Evolutionary conservation across 495 filamentous ascomycete genomes (phyloP).

Genomic region (Cryomyces minteri): DNA sequence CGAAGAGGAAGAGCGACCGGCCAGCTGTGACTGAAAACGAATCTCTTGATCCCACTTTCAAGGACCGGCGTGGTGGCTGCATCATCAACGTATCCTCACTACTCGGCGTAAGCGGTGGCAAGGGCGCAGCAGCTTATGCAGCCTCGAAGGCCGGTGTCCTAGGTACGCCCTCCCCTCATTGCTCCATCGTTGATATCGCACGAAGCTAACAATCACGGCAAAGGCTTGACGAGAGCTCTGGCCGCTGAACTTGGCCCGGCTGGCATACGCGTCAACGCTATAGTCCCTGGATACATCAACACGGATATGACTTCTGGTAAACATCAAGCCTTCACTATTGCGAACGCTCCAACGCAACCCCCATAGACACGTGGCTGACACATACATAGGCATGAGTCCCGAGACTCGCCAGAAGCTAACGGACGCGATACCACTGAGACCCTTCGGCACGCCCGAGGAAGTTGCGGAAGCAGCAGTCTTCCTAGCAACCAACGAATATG

Average conservation of each 20-base stretch:
- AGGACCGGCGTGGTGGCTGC: constrained; percentile 22
- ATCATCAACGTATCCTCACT: constrained; percentile 73
- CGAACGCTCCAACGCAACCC: background rate
- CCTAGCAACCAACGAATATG: constrained; percentile 57
- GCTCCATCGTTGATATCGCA: background rate
- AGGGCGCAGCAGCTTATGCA: constrained; percentile 53
- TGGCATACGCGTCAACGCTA: constrained; percentile 54
- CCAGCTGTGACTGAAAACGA: background rate
- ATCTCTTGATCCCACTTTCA: background rate
- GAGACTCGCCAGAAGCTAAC: background rate
- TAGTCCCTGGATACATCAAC: constrained; percentile 69
- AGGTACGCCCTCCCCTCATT: constrained; percentile 21
- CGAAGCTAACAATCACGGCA: background rate
- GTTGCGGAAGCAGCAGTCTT: constrained; percentile 70
- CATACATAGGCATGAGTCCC: constrained; percentile 1
- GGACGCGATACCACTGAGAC: constrained; percentile 42
- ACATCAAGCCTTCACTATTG: background rate
- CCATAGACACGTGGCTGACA: background rate
- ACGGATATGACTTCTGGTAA: constrained; percentile 60
- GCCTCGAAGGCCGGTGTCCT: constrained; percentile 66
- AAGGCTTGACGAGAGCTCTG: constrained; percentile 49
- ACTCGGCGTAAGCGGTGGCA: constrained; percentile 41
- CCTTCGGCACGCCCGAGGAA: constrained; percentile 49
- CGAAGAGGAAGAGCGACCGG: constrained; percentile 9
- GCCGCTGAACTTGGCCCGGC: constrained; percentile 39